phyloP scores from a whole-genome alignment of 345 rosid genomes.

The Erodium maritimum region DNA sequence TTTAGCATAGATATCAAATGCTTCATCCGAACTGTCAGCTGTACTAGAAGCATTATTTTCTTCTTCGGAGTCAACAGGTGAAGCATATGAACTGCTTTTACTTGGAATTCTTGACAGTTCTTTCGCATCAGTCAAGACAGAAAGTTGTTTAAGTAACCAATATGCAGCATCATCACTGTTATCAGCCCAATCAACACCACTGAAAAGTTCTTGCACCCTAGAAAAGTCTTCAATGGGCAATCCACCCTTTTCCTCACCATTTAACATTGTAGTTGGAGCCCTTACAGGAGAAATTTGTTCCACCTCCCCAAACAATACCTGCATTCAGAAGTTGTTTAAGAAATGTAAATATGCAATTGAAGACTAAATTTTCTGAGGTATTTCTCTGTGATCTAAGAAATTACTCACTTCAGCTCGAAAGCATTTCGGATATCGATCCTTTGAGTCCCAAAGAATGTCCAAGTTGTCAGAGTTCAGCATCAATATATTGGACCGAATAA shows the following conservation, averaged over 20 bases:
- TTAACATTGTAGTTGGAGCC: conserved; percentile 53
- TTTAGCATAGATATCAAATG: conserved; percentile 42
- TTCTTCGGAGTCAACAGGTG: conserved; percentile 83
- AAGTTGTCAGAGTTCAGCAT: conserved; percentile 87
- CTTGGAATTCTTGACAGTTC: conserved; percentile 64
- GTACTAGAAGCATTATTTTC: conserved; percentile 80
- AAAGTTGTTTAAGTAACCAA: conserved; percentile 90
- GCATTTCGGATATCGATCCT: conserved; percentile 86
- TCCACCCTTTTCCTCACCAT: conserved; percentile 95
- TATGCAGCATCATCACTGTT: conserved; percentile 78
- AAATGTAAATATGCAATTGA: not conserved
- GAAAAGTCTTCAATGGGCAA: conserved; percentile 98
- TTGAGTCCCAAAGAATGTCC: conserved; percentile 96
- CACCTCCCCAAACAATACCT: conserved; percentile 93
- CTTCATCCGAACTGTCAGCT: conserved; percentile 96
- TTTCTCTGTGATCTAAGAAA: not conserved
- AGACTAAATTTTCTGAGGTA: no score
- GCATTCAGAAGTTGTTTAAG: conserved; percentile 8
- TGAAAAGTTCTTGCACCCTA: conserved; percentile 91
- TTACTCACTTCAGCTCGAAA: conserved; percentile 78
- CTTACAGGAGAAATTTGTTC: conserved; percentile 56
- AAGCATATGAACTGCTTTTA: conserved; percentile 49
- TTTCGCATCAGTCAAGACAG: conserved; percentile 69
- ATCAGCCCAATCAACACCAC: conserved; percentile 79
- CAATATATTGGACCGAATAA: conserved; percentile 94